Base-by-base conservation (phyloP, 1,284 basidiomycete genomes). In the Cryptococcus floricola region DNA sequence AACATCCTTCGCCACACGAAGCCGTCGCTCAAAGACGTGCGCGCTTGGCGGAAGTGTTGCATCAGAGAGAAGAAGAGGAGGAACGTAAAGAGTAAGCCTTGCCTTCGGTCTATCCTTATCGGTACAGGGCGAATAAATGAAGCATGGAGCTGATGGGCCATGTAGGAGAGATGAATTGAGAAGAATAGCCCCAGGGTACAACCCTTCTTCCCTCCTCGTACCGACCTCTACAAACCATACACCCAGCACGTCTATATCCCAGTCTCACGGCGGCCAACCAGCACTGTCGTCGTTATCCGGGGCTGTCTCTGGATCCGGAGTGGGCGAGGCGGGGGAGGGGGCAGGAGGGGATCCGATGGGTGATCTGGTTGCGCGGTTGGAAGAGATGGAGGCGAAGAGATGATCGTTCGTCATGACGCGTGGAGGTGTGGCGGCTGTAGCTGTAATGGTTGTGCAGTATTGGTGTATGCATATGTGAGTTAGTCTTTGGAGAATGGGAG, bases 311-410 rank as follows among this genome's bases (percentile, higher is more conserved):
- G 27, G 31, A 31, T 13, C 23, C 39, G 14, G 4, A 19, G 50
- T 1, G 12, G 41, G 50, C 4, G 27, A 19, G 44, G 43, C 39
- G 34, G 16, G 37, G 14, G 16, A 9, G 37, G 43, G 13, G 13
- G 34, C 54, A 18, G 37, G 28, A 48, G 50, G 31, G 28, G 85
- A 87, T 39, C 85, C 87, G 8, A 90, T 92, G 88, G 87, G 88
- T 55, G 85, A 88, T 65, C 74, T 91, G 28, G 88, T 91, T 25
- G 83, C 88, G 62, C 84, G 86, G 61, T 78, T 92, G 47, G 89
- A 87, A 27, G 83, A 83, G 31, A 68, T 89, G 69, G 85, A 89
- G 58, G 59, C 63, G 10, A 57, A 53, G 46, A 19, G 52, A 44
- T 64, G 47, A 60, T 10, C 41, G 2, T 14, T n/a, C 31, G 7